Conservation (phyloP, 2,329 filamentous ascomycete species). For the Lasiodiplodia gonubiensis region DNA sequence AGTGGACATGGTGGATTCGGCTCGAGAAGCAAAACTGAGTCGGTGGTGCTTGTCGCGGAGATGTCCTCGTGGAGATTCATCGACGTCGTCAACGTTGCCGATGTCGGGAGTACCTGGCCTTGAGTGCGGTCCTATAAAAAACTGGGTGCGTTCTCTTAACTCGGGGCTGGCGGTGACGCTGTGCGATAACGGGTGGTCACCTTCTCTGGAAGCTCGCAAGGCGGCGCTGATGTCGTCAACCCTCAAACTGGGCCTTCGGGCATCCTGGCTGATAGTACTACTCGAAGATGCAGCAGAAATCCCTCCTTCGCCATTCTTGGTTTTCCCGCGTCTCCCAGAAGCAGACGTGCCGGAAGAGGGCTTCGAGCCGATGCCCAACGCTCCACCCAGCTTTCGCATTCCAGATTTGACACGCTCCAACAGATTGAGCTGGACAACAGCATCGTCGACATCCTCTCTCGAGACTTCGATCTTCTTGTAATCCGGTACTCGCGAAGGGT, state of each 20-base stretch:
- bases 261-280: slow-evolving; percentile 61
- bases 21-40: slow-evolving; percentile 44
- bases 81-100: slow-evolving; percentile 37
- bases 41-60: slow-evolving; percentile 33
- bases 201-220: slow-evolving; percentile 56
- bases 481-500: slow-evolving; percentile 76
- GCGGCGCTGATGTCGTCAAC: slow-evolving; percentile 64
- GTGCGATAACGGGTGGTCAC: slow-evolving; percentile 75
- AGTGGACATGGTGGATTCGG: slow-evolving; percentile 48
- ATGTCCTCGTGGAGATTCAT: slow-evolving; percentile 33
- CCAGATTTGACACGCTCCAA: slow-evolving; percentile 83
- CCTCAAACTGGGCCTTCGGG: slow-evolving; percentile 62
- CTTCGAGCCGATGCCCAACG: slow-evolving; percentile 58
- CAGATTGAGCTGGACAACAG: slow-evolving; percentile 87
- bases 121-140: slow-evolving; percentile 47
- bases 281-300: slow-evolving; percentile 59
- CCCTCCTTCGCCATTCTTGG: slow-evolving; percentile 60
- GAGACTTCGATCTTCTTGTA: slow-evolving; percentile 92
- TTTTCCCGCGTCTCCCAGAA: slow-evolving; percentile 61
- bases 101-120: slow-evolving; percentile 48
- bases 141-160: slow-evolving; percentile 44
- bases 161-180: slow-evolving; percentile 75
- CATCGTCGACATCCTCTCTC: slow-evolving; percentile 86
- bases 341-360: neutral
- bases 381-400: slow-evolving; percentile 65